Conservation (phyloP, 495 filamentous ascomycete species). For the Bryoglossum gracile region DNA sequence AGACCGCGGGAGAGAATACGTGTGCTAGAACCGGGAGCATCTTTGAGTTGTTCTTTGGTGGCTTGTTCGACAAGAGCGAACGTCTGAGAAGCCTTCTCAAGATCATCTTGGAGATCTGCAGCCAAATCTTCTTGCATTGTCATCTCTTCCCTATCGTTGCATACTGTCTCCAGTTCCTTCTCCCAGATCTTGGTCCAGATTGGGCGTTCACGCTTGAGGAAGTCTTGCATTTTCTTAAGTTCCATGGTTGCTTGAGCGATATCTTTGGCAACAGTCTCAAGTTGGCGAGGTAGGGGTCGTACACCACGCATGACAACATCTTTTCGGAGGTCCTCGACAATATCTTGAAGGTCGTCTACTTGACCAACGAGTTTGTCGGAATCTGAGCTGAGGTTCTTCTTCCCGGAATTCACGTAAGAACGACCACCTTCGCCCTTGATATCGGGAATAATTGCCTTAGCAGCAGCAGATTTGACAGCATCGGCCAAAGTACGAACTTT, state of each 20-base stretch:
- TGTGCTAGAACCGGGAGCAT: slow-evolving; percentile 41
- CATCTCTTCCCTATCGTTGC: slow-evolving; percentile 86
- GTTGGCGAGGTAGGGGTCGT: slow-evolving; percentile 81
- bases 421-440: slow-evolving; percentile 67
- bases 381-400: slow-evolving; percentile 74
- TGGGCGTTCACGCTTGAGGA: slow-evolving; percentile 83
- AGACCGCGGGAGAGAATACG: slow-evolving; percentile 52
- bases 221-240: slow-evolving; percentile 93
- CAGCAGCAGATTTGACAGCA: slow-evolving; percentile 67
- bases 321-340: slow-evolving; percentile 94
- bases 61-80: slow-evolving; percentile 94
- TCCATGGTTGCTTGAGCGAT: slow-evolving; percentile 73
- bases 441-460: slow-evolving; percentile 55
- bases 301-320: slow-evolving; percentile 93
- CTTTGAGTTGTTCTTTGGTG: slow-evolving; percentile 87
- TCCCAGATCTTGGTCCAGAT: slow-evolving; percentile 99
- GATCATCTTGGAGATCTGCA: slow-evolving; percentile 84
- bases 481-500: slow-evolving; percentile 71
- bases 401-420: slow-evolving; percentile 75
- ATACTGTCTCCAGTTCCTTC: slow-evolving; percentile 88
- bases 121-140: slow-evolving; percentile 92
- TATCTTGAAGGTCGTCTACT: slow-evolving; percentile 92
- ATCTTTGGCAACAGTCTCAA: slow-evolving; percentile 82
- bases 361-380: slow-evolving; percentile 81
- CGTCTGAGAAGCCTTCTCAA: slow-evolving; percentile 87